phyloP scores from a whole-genome alignment of 1,284 basidiomycete species.

The Phaffia rhodozyma region DNA sequence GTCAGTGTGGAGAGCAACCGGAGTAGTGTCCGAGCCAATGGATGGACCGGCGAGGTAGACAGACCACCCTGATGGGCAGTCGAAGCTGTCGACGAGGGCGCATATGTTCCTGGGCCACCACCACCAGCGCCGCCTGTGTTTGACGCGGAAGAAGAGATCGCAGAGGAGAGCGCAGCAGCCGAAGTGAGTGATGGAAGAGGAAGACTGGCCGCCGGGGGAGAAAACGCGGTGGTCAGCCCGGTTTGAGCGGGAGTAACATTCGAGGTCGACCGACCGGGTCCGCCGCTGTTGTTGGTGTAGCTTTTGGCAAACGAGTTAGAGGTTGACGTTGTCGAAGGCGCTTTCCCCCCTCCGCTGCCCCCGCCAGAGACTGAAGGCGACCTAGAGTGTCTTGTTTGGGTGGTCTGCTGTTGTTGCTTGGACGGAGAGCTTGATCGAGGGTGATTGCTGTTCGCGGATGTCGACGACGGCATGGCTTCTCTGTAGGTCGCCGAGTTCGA shows the following conservation, averaged over 20 bases:
- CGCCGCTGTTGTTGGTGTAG: background rate
- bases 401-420: no score
- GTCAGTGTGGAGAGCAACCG: background rate
- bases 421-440: conserved; percentile 1
- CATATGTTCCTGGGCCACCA: no score
- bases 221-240: background rate
- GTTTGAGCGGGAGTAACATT: background rate
- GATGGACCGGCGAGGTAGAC: conserved; percentile 2
- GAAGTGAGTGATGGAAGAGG: background rate
- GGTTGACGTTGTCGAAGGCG: conserved; percentile 1
- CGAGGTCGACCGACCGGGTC: no score
- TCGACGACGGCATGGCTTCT: no score
- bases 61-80: no score
- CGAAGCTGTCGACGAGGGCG: no score
- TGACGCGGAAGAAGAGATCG: no score
- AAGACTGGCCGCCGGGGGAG: background rate
- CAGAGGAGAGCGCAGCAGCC: no score
- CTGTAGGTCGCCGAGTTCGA: no score
- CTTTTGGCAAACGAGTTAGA: background rate
- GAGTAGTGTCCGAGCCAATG: conserved; percentile 3
- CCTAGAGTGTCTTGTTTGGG: background rate
- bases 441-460: background rate
- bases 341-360: background rate
- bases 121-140: no score
- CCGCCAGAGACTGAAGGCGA: conserved; percentile 1